Base-by-base conservation (phyloP, 495 filamentous ascomycete genomes). In the Saxispiralis lemnorum region DNA sequence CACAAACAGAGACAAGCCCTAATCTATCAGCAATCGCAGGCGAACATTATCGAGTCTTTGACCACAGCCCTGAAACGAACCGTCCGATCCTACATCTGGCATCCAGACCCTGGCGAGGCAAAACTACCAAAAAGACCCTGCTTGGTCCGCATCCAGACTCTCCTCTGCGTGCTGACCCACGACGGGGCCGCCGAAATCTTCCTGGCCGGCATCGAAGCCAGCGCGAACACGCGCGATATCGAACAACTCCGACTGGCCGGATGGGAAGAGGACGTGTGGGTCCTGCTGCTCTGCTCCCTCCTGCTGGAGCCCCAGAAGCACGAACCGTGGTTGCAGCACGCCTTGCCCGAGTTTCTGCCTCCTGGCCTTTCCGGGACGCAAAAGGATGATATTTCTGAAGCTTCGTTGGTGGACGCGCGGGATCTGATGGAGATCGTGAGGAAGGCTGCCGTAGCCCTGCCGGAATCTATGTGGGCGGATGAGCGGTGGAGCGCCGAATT, bases 1-100 rank as follows among this genome's bases (percentile, higher is more conserved):
- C n/a, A 28, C 6, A 55, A 50, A 32, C 56, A 59, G 33, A 35
- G 40, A 12, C 47, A 54, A 31, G 55, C 59, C 1, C 32, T 36
- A 1, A 54, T 57, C 0, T 62, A 60, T 40, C 51, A 55, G 16
- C 16, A 49, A 11, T 51, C 53, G 9, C 59, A 62, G 38, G 33
- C 47, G 0, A 28, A 24, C 7, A 51, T 60, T 24, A 31, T 57
- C 21, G 14, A 53, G 11, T 31, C 44, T 0, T 17, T 43, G 1
- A 53, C 55, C 19, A 35, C 20, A 2, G 55, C 48, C 13, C 41
- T 59, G 21, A 40, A 35, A 11, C 35, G 24, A 7, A 46, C 45
- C 30, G 48, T 46, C 9, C 48, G 45, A 12, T 51, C 48, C 1
- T 18, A 48, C 7, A 28, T 51, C 10, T 45, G 40, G 18, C n/a